phyloP scores from a whole-genome alignment of 208 protist genomes.

The Acanthamoeba divionensis region DNA sequence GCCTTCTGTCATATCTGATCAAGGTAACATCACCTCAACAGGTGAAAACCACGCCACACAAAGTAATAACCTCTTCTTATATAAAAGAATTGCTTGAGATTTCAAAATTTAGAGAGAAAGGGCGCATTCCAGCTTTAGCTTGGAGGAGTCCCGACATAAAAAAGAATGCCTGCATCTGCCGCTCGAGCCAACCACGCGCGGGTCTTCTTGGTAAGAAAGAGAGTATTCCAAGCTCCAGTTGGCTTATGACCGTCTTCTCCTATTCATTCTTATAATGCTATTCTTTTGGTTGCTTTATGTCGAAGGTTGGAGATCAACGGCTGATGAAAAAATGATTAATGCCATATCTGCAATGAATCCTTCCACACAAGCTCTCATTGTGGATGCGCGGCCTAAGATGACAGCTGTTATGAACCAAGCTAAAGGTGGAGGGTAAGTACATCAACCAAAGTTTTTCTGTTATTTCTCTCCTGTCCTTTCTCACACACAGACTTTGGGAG shows the following conservation, averaged over 20 bases:
- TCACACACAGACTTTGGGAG: too few relatives aligned
- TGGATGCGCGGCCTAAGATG: background rate
- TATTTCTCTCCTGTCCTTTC: too few relatives aligned
- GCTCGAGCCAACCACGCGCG: background rate
- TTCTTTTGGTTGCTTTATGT: background rate
- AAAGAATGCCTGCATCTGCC: background rate
- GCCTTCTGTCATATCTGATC: background rate
- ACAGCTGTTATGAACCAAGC: background rate
- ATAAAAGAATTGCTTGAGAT: background rate
- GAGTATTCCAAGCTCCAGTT: background rate
- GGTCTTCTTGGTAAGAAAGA: background rate
- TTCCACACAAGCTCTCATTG: background rate
- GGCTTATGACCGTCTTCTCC: background rate
- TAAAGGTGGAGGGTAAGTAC: background rate
- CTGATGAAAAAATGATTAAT: conserved; percentile 11
- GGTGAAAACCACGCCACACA: too few relatives aligned
- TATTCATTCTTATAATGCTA: background rate
- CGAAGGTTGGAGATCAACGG: too few relatives aligned
- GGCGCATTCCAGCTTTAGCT: background rate
- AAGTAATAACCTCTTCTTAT: too few relatives aligned
- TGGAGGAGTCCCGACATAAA: too few relatives aligned
- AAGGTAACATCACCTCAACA: background rate
- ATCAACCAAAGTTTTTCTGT: background rate
- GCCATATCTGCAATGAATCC: background rate
- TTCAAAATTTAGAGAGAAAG: background rate